phyloP scores from a whole-genome alignment of 106 monocot species.

The Dioscorea zingiberensis region DNA sequence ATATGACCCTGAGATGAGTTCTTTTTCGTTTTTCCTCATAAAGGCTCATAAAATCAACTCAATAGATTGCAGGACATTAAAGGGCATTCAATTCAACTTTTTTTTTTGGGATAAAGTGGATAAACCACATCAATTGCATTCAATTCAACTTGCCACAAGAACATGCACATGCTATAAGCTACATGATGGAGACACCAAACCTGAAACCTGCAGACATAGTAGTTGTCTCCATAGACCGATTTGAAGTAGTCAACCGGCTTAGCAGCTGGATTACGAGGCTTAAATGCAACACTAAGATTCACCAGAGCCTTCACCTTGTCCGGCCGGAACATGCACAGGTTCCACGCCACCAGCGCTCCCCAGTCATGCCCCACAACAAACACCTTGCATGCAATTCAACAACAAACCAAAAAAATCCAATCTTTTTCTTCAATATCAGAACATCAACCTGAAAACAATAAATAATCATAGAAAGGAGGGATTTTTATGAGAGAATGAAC shows the following conservation, averaged over 20 bases:
- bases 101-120: no score
- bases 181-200: slow-evolving; percentile 1
- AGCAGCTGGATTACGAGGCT: slow-evolving; percentile 4
- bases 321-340: slow-evolving; percentile 46
- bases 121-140: no score
- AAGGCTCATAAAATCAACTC: no score
- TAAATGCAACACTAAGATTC: slow-evolving; percentile 36
- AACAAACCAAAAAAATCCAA: not conserved
- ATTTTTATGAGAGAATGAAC: slow-evolving; percentile 6
- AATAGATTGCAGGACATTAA: no score
- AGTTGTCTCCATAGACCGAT: slow-evolving; percentile 31
- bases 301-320: slow-evolving; percentile 55
- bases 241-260: slow-evolving; percentile 21
- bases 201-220: slow-evolving; percentile 46
- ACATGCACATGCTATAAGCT: no score
- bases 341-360: slow-evolving; percentile 59
- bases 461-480: not conserved
- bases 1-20: no score
- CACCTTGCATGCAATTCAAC: slow-evolving; percentile 16
- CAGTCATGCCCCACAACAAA: slow-evolving; percentile 75
- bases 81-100: no score
- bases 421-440: not conserved
- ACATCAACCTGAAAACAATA: not conserved
- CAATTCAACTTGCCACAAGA: no score
- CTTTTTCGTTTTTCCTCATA: no score